Evolutionary conservation across 345 rosid species (phyloP).

Genomic region (Brassica juncea): DNA sequence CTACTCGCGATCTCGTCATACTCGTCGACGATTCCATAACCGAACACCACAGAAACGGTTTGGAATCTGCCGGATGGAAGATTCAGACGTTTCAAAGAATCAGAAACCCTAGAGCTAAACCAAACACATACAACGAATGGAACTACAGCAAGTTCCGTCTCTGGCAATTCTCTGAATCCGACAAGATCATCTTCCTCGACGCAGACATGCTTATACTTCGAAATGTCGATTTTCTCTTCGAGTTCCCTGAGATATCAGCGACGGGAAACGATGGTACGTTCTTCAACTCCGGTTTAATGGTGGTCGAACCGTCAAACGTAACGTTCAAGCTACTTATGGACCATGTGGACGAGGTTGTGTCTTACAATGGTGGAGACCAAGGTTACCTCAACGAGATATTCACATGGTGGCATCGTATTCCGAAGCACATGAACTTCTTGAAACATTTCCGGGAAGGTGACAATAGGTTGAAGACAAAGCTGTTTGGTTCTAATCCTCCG

Average conservation of each 20-base stretch:
- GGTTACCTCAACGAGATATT: constrained; percentile 87
- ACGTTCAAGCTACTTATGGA: constrained; percentile 85
- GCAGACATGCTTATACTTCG: constrained; percentile 85
- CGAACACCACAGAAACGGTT: constrained; percentile 66
- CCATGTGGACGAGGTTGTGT: constrained; percentile 74
- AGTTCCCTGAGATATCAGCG: constrained; percentile 86
- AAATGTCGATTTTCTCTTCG: constrained; percentile 83
- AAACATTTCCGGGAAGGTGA: constrained; percentile 98
- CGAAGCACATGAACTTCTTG: constrained; percentile 87
- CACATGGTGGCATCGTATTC: constrained; percentile 99
- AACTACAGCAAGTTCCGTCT: constrained; percentile 94
- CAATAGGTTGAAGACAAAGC: constrained; percentile 58
- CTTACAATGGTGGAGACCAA: constrained; percentile 94
- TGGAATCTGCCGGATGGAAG: constrained; percentile 90
- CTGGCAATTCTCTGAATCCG: constrained; percentile 83
- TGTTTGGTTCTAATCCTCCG: constrained; percentile 84
- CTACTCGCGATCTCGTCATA: constrained; percentile 81
- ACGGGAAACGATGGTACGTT: constrained; percentile 74
- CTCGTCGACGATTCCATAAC: constrained; percentile 78
- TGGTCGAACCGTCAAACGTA: constrained; percentile 77
- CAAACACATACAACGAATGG: constrained; percentile 83
- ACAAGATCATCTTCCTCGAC: constrained; percentile 87
- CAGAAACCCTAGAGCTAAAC: constrained; percentile 77
- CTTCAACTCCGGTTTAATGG: constrained; percentile 91
- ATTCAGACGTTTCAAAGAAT: constrained; percentile 72